Evolutionary conservation across 176 grass and related monocot genomes (phyloP).

Genomic region (Echinochloa phyllopogon): DNA sequence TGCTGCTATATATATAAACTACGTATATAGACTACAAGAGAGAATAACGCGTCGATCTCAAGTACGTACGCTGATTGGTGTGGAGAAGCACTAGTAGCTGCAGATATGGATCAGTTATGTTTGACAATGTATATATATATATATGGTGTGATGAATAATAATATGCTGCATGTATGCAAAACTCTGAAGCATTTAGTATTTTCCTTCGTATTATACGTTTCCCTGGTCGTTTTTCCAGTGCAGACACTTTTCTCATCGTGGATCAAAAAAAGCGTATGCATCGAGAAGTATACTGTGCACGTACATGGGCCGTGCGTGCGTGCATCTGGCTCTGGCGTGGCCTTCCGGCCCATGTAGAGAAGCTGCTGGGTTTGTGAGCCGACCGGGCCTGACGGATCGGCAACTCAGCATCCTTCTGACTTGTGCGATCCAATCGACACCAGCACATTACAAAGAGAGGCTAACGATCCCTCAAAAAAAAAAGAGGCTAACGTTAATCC

Average conservation of each 20-base stretch:
- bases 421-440: neutral
- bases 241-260: too few relatives aligned
- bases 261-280: too few relatives aligned
- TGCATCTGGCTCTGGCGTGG: too few relatives aligned
- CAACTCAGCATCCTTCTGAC: neutral
- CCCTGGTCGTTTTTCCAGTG: neutral
- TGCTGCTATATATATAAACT: neutral
- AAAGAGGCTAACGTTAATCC: neutral
- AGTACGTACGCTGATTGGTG: neutral
- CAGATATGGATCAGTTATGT: neutral
- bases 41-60: neutral
- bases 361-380: neutral
- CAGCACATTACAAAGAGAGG: too few relatives aligned
- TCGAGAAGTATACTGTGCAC: too few relatives aligned
- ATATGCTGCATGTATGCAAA: neutral
- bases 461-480: too few relatives aligned
- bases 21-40: neutral
- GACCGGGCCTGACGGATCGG: neutral
- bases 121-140: too few relatives aligned
- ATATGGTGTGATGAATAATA: neutral
- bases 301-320: too few relatives aligned
- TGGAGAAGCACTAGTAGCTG: slow-evolving; percentile 1
- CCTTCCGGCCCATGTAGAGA: neutral
- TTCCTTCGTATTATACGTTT: neutral
- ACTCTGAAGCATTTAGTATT: neutral